Percentiles rank a stretch among this genome's conserved stretches.
phyloP scores from a whole-genome alignment of 1,284 basidiomycete genomes.

The Baeospora myosura region DNA sequence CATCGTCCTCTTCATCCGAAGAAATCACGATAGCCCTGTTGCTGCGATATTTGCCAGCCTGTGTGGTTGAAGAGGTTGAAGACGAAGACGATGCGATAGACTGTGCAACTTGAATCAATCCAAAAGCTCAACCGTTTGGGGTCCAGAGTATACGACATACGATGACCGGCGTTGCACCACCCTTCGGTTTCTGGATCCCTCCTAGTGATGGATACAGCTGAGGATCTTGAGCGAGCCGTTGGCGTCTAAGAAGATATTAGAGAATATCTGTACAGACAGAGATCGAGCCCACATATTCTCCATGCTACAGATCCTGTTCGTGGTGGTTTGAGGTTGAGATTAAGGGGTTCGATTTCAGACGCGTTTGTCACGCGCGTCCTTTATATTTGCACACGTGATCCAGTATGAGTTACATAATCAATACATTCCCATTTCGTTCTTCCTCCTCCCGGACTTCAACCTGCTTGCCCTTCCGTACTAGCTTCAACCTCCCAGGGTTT shows the following conservation, averaged over 20 bases:
- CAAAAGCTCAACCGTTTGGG: background rate
- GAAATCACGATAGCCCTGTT: conserved; percentile 10
- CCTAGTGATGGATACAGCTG: conserved; percentile 10
- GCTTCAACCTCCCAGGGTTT: conserved; percentile 74
- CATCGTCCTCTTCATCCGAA: conserved; percentile 12
- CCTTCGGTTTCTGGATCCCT: too few species aligned
- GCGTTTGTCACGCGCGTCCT: too few species aligned
- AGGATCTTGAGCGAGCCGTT: conserved; percentile 10
- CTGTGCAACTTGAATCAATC: conserved; percentile 1
- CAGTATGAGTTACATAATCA: too few species aligned
- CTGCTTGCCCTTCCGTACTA: too few species aligned
- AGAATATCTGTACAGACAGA: background rate
- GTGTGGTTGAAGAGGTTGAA: background rate
- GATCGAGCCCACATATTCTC: conserved; percentile 9
- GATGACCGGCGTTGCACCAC: background rate
- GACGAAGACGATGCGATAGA: conserved; percentile 6
- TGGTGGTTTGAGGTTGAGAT: too few species aligned
- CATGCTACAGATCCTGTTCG: too few species aligned
- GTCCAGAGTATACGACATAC: background rate
- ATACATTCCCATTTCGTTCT: too few species aligned
- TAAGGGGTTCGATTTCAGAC: too few species aligned
- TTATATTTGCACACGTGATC: too few species aligned
- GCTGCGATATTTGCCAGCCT: background rate
- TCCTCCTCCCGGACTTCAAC: too few species aligned
- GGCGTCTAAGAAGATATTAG: conserved; percentile 6